A percentile compares a stretch with the other conserved stretches of the same genome.
These are phyloP conservation scores for Candida michaelii DNA, from an alignment of 805 yeast genomes.

Conservation along the genomic window DNA sequence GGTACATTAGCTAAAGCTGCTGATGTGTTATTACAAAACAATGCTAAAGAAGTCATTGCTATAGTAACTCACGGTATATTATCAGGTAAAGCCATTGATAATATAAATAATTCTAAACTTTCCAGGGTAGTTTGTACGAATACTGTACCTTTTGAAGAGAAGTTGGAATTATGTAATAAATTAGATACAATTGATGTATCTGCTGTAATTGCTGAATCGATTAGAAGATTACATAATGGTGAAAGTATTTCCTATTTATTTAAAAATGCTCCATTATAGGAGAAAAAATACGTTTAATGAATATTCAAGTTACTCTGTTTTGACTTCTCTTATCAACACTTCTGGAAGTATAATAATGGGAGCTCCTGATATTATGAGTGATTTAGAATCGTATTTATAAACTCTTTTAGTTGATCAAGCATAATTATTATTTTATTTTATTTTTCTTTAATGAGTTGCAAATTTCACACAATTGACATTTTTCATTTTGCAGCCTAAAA, in stretches of 20 bases:
- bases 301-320: neutral
- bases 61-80: constrained; percentile 95
- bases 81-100: constrained; percentile 78
- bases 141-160: constrained; percentile 80
- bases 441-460: neutral
- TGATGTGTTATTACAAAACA: constrained; percentile 74
- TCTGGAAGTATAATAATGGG: too few species aligned
- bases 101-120: constrained; percentile 65
- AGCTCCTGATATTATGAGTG: too few species aligned
- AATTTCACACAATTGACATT: neutral
- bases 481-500: too few species aligned
- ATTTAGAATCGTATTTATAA: too few species aligned
- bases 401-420: too few species aligned
- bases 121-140: constrained; percentile 85
- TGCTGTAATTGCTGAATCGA: constrained; percentile 88
- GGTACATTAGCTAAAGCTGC: constrained; percentile 96
- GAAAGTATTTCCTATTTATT: constrained; percentile 82
- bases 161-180: constrained; percentile 58
- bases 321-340: too few species aligned
- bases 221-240: constrained; percentile 93
- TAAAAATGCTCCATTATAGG: constrained; percentile 51
- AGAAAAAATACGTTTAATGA: constrained; percentile 7
- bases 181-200: constrained; percentile 82
- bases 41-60: constrained; percentile 85
- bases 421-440: neutral